phyloP scores from a whole-genome alignment of 768 basidiomycete genomes.

The Pseudohyphozyma bogoriensis region DNA sequence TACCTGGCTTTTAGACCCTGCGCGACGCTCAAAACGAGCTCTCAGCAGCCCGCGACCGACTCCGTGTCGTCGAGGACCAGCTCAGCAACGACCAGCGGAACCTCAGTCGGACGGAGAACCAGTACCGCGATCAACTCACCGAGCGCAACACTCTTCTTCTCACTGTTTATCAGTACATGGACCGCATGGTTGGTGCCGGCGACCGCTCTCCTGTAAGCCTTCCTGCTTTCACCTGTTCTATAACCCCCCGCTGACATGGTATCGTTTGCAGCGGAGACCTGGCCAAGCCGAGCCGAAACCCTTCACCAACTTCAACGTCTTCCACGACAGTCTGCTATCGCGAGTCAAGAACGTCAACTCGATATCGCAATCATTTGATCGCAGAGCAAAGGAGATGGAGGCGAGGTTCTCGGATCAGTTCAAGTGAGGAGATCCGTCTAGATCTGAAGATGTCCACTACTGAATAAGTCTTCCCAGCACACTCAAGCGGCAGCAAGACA shows the following conservation, averaged over 20 bases:
- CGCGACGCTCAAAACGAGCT: constrained; percentile 63
- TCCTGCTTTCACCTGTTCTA: background rate
- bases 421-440: constrained; percentile 35
- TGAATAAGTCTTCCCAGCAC: constrained; percentile 36
- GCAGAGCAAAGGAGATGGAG: constrained; percentile 69
- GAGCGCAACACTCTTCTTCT: constrained; percentile 84
- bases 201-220: background rate
- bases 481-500: constrained; percentile 77
- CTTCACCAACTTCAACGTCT: constrained; percentile 83
- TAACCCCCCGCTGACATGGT: background rate
- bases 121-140: constrained; percentile 82
- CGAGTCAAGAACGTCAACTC: constrained; percentile 74
- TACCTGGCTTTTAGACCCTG: constrained; percentile 40
- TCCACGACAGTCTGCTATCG: constrained; percentile 86
- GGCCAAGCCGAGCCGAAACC: constrained; percentile 63
- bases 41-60: constrained; percentile 49
- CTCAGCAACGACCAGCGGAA: constrained; percentile 71
- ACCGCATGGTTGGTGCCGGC: constrained; percentile 72
- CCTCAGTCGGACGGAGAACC: constrained; percentile 58
- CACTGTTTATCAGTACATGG: constrained; percentile 90
- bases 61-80: constrained; percentile 64
- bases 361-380: constrained; percentile 78
- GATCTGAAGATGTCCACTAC: background rate
- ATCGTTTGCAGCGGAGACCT: constrained; percentile 39
- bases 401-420: constrained; percentile 60